Evolutionary conservation across 2,329 filamentous ascomycete genomes (phyloP).

Genomic region (Trichoderma sp.): DNA sequence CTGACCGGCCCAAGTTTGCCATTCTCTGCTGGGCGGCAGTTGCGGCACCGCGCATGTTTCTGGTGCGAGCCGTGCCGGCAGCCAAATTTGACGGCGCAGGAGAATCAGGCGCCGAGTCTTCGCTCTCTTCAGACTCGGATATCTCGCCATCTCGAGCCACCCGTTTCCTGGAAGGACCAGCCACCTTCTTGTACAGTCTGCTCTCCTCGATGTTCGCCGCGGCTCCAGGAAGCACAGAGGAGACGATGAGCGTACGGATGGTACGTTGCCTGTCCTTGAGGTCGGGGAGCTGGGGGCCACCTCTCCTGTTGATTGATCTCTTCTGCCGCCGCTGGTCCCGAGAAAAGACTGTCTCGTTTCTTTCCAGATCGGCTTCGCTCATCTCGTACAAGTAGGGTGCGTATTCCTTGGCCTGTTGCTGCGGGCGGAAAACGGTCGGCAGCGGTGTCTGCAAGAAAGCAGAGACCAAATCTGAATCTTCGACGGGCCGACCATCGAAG

Average conservation of each 20-base stretch:
- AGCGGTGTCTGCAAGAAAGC: slow-evolving; percentile 85
- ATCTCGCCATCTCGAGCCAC: slow-evolving; percentile 60
- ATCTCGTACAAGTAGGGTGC: slow-evolving; percentile 92
- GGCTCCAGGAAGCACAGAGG: slow-evolving; percentile 85
- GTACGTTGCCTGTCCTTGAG: slow-evolving; percentile 92
- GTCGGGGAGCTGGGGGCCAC: slow-evolving; percentile 90
- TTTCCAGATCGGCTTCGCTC: slow-evolving; percentile 83
- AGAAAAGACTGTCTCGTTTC: slow-evolving; percentile 88
- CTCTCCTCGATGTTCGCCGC: slow-evolving; percentile 78
- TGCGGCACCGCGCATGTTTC: slow-evolving; percentile 85
- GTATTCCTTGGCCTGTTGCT: slow-evolving; percentile 91
- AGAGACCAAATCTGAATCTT: slow-evolving; percentile 83
- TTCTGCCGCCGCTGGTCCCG: slow-evolving; percentile 93
- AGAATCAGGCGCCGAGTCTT: slow-evolving; percentile 84
- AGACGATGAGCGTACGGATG: slow-evolving; percentile 87
- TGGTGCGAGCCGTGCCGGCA: slow-evolving; percentile 76
- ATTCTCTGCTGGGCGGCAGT: slow-evolving; percentile 84
- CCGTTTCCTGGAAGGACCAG: slow-evolving; percentile 58
- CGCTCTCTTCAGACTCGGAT: slow-evolving; percentile 88
- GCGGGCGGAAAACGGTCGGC: slow-evolving; percentile 78
- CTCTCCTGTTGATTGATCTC: slow-evolving; percentile 87
- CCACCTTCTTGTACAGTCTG: slow-evolving; percentile 77
- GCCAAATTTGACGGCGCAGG: slow-evolving; percentile 70
- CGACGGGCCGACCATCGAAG: slow-evolving; percentile 89
- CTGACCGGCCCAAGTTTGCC: slow-evolving; percentile 76